phyloP scores from a whole-genome alignment of 2,329 filamentous ascomycete genomes.

The Phialocephala sp. region DNA sequence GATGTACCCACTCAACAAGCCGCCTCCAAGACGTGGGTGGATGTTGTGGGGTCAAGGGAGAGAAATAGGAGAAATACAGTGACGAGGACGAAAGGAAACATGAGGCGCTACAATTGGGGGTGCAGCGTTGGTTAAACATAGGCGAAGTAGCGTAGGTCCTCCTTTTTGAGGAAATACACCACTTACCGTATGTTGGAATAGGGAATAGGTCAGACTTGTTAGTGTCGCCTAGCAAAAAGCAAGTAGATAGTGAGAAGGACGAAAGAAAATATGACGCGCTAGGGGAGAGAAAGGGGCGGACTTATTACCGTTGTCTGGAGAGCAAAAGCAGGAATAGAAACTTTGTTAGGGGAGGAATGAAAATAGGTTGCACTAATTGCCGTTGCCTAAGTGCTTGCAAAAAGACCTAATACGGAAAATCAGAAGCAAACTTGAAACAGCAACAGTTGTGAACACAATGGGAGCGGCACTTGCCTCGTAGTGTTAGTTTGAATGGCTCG shows the following conservation, averaged over 20 bases:
- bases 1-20: too few species aligned
- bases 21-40: too few species aligned
- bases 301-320: constrained; percentile 2
- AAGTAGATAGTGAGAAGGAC: not conserved
- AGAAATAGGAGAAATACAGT: not conserved
- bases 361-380: too few species aligned
- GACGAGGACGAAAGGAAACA: not conserved
- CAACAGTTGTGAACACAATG: not conserved
- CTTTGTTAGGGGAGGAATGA: too few species aligned
- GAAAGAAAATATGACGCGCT: not conserved
- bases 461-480: too few species aligned
- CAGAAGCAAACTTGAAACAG: not conserved
- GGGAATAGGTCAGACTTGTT: not conserved
- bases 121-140: not conserved
- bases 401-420: not conserved
- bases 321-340: too few species aligned
- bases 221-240: not conserved
- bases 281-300: not conserved
- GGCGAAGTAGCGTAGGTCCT: too few species aligned
- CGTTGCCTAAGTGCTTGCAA: not conserved
- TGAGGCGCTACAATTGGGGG: not conserved
- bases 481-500: too few species aligned
- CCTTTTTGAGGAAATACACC: not conserved
- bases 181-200: not conserved
- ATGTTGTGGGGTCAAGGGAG: not conserved